A percentile compares a stretch with the other conserved stretches of the same genome.
phyloP scores from a whole-genome alignment of 306 rosid genomes.

The Pterocarpus macrocarpus region DNA sequence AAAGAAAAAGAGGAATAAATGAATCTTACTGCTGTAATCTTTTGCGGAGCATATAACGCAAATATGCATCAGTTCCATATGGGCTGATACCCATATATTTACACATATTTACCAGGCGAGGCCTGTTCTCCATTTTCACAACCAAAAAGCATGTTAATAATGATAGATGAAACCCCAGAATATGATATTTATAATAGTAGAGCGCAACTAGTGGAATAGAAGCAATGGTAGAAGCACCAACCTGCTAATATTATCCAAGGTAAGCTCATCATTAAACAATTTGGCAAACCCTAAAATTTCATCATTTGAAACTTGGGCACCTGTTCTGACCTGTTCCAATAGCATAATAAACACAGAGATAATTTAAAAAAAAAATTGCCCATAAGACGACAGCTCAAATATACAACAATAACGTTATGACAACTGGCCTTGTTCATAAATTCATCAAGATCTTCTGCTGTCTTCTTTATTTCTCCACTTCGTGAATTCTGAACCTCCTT shows the following conservation, averaged over 20 bases:
- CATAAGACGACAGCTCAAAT: not conserved
- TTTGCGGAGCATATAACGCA: conserved; percentile 86
- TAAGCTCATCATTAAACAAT: conserved; percentile 90
- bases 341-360: conserved; percentile 21
- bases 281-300: conserved; percentile 90
- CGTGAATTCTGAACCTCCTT: conserved; percentile 83
- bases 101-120: conserved; percentile 92
- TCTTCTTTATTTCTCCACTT: conserved; percentile 82
- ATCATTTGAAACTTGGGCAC: conserved; percentile 75
- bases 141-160: conserved; percentile 39
- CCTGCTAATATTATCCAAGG: conserved; percentile 95
- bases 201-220: conserved; percentile 28
- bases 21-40: conserved; percentile 74
- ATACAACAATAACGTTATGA: conserved; percentile 8
- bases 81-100: conserved; percentile 93
- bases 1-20: conserved; percentile 27
- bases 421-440: conserved; percentile 72
- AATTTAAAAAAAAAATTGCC: not conserved
- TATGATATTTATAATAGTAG: conserved; percentile 15
- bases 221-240: conserved; percentile 39
- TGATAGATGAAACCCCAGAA: conserved; percentile 38
- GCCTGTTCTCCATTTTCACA: conserved; percentile 61
- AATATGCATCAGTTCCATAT: conserved; percentile 80
- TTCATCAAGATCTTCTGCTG: conserved; percentile 90
- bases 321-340: conserved; percentile 71